phyloP scores from a whole-genome alignment of 2,329 filamentous ascomycete species.

The Aspergillus alliaceus region DNA sequence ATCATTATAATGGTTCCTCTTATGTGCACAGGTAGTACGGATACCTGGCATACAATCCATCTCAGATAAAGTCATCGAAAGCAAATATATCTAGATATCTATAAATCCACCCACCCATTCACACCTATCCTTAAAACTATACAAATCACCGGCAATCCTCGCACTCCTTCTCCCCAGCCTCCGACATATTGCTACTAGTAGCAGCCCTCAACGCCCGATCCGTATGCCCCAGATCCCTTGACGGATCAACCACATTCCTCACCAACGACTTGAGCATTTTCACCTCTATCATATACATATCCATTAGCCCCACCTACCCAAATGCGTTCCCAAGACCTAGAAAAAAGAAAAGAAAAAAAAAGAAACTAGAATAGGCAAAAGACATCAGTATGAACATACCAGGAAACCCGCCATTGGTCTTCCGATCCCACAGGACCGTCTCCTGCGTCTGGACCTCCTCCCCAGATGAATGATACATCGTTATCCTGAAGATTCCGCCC shows the following conservation, averaged over 20 bases:
- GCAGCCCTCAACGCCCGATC: slow-evolving; percentile 52
- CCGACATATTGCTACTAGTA: slow-evolving; percentile 34
- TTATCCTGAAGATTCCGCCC: slow-evolving; percentile 78
- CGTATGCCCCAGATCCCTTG: slow-evolving; percentile 77
- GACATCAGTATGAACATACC: too few species aligned
- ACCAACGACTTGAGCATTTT: slow-evolving; percentile 86
- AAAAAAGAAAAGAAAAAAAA: slow-evolving; percentile 5
- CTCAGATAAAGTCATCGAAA: too few species aligned
- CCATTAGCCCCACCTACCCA: too few species aligned
- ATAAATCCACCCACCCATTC: too few species aligned
- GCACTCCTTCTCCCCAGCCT: slow-evolving; percentile 26
- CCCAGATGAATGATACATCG: slow-evolving; percentile 50
- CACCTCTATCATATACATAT: too few species aligned
- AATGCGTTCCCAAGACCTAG: too few species aligned
- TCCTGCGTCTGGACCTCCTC: slow-evolving; percentile 35
- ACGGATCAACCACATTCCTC: slow-evolving; percentile 78
- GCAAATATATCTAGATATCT: too few species aligned
- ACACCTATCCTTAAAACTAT: too few species aligned
- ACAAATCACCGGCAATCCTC: slow-evolving; percentile 31
- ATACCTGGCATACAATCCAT: too few species aligned
- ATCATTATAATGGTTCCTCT: too few species aligned
- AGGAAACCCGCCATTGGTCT: slow-evolving; percentile 83
- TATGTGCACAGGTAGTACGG: too few species aligned
- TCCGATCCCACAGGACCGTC: slow-evolving; percentile 81
- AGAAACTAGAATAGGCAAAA: too few species aligned